These are phyloP conservation scores for Exidia glandulosa DNA, from an alignment of 768 basidiomycete genomes.

Conservation along the genomic window DNA sequence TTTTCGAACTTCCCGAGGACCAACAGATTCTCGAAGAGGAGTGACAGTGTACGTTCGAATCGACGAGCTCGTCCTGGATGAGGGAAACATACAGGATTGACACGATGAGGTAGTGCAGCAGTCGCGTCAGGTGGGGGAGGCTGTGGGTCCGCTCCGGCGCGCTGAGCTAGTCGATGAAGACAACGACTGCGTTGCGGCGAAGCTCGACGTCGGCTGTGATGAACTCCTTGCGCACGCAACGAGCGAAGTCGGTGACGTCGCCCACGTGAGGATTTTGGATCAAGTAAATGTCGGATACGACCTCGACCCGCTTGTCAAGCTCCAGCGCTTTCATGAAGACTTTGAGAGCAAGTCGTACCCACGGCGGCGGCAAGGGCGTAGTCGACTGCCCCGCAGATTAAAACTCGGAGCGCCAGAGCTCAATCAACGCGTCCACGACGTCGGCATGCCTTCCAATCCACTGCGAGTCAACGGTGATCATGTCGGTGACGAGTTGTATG, in stretches of 20 bases:
- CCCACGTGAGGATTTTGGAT: slow-evolving; percentile 69
- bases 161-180: slow-evolving; percentile 78
- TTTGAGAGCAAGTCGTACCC: slow-evolving; percentile 54
- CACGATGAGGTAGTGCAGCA: slow-evolving; percentile 67
- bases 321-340: slow-evolving; percentile 69
- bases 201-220: slow-evolving; percentile 59
- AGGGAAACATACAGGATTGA: slow-evolving; percentile 65
- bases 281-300: slow-evolving; percentile 79
- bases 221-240: slow-evolving; percentile 81
- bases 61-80: slow-evolving; percentile 46
- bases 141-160: slow-evolving; percentile 65
- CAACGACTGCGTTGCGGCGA: slow-evolving; percentile 72
- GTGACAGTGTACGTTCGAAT: slow-evolving; percentile 57
- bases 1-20: slow-evolving; percentile 42
- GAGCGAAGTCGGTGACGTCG: slow-evolving; percentile 66
- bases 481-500: slow-evolving; percentile 65
- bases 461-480: slow-evolving; percentile 49
- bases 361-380: slow-evolving; percentile 21
- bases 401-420: slow-evolving; percentile 55
- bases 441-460: slow-evolving; percentile 65
- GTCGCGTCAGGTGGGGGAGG: slow-evolving; percentile 45
- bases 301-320: slow-evolving; percentile 66
- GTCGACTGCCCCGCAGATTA: slow-evolving; percentile 2
- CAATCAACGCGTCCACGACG: slow-evolving; percentile 60
- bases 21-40: slow-evolving; percentile 72